Conservation (phyloP, 1,284 basidiomycete genomes). For the Trametes pubescens region DNA sequence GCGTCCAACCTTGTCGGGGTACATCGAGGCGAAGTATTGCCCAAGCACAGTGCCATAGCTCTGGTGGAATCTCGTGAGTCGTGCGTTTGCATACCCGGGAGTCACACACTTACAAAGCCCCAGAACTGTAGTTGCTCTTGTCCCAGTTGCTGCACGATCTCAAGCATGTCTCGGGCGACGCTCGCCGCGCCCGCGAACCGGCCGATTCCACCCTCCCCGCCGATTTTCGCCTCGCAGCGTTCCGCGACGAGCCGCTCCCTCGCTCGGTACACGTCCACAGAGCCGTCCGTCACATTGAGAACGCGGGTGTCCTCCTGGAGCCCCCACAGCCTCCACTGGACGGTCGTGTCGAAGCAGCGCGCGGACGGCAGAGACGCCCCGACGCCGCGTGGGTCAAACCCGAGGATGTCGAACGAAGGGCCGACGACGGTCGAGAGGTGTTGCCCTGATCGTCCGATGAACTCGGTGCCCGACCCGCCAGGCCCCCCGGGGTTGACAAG, state of each 20-base stretch:
- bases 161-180: constrained; percentile 58
- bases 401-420: constrained; percentile 55
- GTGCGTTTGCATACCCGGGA: neutral
- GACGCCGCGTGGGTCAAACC: constrained; percentile 54
- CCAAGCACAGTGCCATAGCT: constrained; percentile 58
- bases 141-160: constrained; percentile 54
- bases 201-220: constrained; percentile 42
- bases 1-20: constrained; percentile 51
- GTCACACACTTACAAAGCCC: constrained; percentile 55
- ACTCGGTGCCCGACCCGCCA: constrained; percentile 54
- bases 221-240: constrained; percentile 26
- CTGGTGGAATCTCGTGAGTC: constrained; percentile 5
- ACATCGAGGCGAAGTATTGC: constrained; percentile 53
- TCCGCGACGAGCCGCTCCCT: constrained; percentile 24
- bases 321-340: constrained; percentile 31
- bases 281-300: constrained; percentile 37
- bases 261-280: constrained; percentile 49
- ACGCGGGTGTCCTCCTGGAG: constrained; percentile 20
- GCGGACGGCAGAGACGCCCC: constrained; percentile 33
- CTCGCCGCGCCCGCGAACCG: constrained; percentile 53
- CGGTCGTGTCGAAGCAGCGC: constrained; percentile 34
- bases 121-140: constrained; percentile 57
- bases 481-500: constrained; percentile 63
- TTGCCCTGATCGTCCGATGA: constrained; percentile 41
- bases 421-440: constrained; percentile 49